phyloP scores from a whole-genome alignment of 2,329 filamentous ascomycete genomes.

The Cordyceps fumosorosea region DNA sequence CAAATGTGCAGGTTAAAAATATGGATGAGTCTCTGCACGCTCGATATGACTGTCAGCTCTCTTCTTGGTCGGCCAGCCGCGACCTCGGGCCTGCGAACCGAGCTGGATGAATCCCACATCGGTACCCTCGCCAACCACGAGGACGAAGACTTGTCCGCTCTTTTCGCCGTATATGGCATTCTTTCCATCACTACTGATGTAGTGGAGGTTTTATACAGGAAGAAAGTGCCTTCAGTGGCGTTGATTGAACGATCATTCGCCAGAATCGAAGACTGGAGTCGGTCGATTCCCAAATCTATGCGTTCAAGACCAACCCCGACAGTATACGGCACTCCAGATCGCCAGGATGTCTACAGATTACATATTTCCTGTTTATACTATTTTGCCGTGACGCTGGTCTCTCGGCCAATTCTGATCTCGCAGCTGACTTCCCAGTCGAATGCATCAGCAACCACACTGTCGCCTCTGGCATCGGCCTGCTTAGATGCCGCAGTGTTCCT shows the following conservation, averaged over 20 bases:
- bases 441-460: slow-evolving; percentile 21
- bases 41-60: slow-evolving; percentile 33
- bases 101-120: slow-evolving; percentile 21
- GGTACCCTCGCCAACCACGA: slow-evolving; percentile 18
- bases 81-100: slow-evolving; percentile 24
- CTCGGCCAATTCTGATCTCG: slow-evolving; percentile 48
- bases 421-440: slow-evolving; percentile 35
- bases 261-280: slow-evolving; percentile 40
- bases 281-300: slow-evolving; percentile 32
- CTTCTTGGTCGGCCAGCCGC: slow-evolving; percentile 32
- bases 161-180: slow-evolving; percentile 33
- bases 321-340: slow-evolving; percentile 11
- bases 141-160: slow-evolving; percentile 6
- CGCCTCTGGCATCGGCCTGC: slow-evolving; percentile 43
- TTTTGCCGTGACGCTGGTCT: slow-evolving; percentile 51
- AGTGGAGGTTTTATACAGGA: slow-evolving; percentile 35
- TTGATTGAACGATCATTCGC: slow-evolving; percentile 34
- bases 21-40: slow-evolving; percentile 32
- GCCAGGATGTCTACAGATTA: slow-evolving; percentile 38
- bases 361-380: slow-evolving; percentile 54
- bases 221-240: slow-evolving; percentile 24
- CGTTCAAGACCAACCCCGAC: slow-evolving; percentile 23
- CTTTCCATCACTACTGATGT: slow-evolving; percentile 38
- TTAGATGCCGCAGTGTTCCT: slow-evolving; percentile 49
- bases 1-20: slow-evolving; percentile 23